These are phyloP conservation scores for Globisporangium cylindrosporum DNA, from an alignment of 352 stramenopile genomes.

Conservation along the genomic window DNA sequence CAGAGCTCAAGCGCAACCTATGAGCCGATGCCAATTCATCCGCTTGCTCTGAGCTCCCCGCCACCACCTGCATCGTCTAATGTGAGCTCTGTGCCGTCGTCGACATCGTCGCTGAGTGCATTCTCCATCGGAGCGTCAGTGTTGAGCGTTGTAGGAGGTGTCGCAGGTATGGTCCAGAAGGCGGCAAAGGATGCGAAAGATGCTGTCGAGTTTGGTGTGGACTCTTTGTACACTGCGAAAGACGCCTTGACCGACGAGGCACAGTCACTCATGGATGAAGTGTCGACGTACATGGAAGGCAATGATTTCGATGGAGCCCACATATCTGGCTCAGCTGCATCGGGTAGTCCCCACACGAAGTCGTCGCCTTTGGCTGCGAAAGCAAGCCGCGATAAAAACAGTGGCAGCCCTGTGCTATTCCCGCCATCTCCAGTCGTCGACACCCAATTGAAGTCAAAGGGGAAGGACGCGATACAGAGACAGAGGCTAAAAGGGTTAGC, in stretches of 20 bases:
- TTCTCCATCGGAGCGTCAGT: constrained; percentile 61
- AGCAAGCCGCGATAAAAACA: not conserved
- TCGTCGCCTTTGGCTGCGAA: not conserved
- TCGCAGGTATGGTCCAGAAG: constrained; percentile 69
- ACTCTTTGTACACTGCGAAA: constrained; percentile 71
- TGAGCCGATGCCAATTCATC: not conserved
- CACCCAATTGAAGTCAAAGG: not conserved
- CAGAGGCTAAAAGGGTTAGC: constrained; percentile 2
- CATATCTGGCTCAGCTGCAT: not conserved
- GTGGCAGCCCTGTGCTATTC: not conserved
- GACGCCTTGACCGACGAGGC: constrained; percentile 68
- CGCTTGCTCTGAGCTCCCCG: constrained; percentile 17
- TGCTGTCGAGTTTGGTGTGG: constrained; percentile 63
- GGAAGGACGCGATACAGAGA: not conserved
- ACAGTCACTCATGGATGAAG: constrained; percentile 55
- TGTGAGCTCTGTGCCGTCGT: constrained; percentile 13
- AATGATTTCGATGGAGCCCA: not conserved
- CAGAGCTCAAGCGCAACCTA: not conserved
- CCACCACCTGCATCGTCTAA: constrained; percentile 19
- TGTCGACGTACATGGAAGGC: constrained; percentile 56
- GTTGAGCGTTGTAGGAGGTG: constrained; percentile 60
- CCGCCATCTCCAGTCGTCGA: not conserved
- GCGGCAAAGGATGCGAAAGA: constrained; percentile 76
- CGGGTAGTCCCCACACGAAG: constrained; percentile 5
- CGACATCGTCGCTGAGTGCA: constrained; percentile 36